phyloP scores from a whole-genome alignment of 495 filamentous ascomycete genomes.

The Umbilicaria muhlenbergii region DNA sequence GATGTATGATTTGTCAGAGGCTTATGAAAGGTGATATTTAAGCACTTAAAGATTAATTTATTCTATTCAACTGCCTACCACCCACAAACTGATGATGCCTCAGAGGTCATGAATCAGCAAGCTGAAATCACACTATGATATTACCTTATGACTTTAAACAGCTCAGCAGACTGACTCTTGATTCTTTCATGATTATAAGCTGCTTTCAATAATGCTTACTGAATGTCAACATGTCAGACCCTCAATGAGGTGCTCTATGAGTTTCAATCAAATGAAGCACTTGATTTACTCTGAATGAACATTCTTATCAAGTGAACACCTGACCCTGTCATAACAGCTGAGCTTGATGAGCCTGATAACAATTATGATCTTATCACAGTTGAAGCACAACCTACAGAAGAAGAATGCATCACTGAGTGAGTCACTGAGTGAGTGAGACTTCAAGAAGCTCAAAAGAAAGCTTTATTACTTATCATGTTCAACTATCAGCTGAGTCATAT shows the following conservation, averaged over 20 bases:
- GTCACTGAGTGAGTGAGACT: no score
- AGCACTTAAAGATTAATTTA: neutral
- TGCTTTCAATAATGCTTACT: neutral
- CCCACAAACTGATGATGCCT: constrained; percentile 8
- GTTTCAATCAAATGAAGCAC: neutral
- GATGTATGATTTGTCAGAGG: neutral
- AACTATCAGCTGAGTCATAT: neutral
- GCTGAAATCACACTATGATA: neutral
- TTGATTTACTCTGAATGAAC: no score
- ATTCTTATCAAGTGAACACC: no score
- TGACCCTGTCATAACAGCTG: no score
- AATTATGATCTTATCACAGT: no score
- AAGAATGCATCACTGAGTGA: no score
- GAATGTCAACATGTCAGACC: neutral
- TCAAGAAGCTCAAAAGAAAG: no score
- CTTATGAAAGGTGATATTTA: neutral
- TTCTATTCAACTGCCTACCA: constrained; percentile 4
- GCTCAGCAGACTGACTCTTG: neutral
- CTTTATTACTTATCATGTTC: no score
- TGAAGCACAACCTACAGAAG: no score
- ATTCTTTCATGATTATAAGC: neutral
- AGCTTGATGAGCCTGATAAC: no score
- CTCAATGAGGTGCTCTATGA: no score
- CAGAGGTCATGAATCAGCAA: constrained; percentile 7
- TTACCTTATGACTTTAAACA: no score